Percentiles rank a stretch among this genome's conserved stretches.
Evolutionary conservation across 2,329 filamentous ascomycete genomes (phyloP).

Genomic region (Trichoderma asperellum): DNA sequence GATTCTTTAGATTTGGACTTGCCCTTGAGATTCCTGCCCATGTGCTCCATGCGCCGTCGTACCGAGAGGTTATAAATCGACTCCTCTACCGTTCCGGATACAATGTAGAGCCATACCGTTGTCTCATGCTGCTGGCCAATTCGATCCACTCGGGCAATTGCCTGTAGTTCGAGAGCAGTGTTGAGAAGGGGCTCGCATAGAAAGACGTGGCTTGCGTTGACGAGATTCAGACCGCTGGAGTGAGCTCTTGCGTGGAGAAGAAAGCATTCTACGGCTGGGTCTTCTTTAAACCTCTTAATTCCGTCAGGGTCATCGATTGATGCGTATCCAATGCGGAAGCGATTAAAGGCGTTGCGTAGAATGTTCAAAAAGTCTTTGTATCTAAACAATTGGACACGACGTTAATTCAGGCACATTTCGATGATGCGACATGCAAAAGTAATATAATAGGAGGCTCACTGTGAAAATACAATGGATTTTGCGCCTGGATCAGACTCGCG

Average conservation of each 20-base stretch:
- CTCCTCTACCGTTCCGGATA: conserved; percentile 90
- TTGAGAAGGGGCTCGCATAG: conserved; percentile 93
- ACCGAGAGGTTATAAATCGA: conserved; percentile 89
- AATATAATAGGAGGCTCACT: conserved; percentile 48
- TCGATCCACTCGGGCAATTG: conserved; percentile 90
- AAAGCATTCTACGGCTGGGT: conserved; percentile 78
- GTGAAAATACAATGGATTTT: conserved; percentile 93
- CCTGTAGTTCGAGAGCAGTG: conserved; percentile 90
- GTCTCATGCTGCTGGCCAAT: conserved; percentile 89
- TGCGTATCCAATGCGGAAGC: conserved; percentile 73
- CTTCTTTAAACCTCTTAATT: conserved; percentile 74
- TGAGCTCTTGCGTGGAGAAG: conserved; percentile 88
- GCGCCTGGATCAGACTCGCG: conserved; percentile 81
- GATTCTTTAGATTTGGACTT: conserved; percentile 49
- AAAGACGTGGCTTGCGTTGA: conserved; percentile 92
- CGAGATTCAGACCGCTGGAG: conserved; percentile 85
- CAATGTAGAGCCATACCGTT: conserved; percentile 92
- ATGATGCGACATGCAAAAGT: background rate
- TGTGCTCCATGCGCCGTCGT: conserved; percentile 75
- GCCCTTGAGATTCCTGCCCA: conserved; percentile 51
- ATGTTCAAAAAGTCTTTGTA: conserved; percentile 80
- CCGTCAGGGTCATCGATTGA: conserved; percentile 71
- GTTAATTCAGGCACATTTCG: background rate
- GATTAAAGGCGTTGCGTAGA: conserved; percentile 68
- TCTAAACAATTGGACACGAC: conserved; percentile 30